Percentiles rank a stretch among this genome's conserved stretches.
Evolutionary conservation across 305 asterid species (phyloP).

Genomic region (Solanum hybrid): DNA sequence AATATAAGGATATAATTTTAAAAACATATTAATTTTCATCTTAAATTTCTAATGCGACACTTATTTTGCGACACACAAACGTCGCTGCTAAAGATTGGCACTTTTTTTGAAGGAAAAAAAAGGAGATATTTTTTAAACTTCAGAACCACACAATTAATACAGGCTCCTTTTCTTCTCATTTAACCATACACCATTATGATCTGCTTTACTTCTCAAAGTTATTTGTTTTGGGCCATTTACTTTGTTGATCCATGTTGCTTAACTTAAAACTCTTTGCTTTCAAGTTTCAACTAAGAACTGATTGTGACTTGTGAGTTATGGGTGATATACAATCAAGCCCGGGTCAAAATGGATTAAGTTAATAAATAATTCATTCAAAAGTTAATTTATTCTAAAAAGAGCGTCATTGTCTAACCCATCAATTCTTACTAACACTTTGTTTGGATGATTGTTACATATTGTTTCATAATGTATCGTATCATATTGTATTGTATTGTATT

Average conservation of each 20-base stretch:
- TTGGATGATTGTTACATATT: not conserved
- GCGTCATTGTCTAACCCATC: accelerated
- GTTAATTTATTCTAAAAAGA: not conserved
- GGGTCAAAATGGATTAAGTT: not conserved
- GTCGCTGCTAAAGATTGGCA: not conserved
- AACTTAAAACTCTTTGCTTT: not conserved
- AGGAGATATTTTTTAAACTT: not conserved
- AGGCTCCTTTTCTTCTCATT: not conserved
- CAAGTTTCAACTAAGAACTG: not conserved
- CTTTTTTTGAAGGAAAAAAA: too few species aligned
- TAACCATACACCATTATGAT: not conserved
- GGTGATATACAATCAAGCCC: not conserved
- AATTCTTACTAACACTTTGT: not conserved
- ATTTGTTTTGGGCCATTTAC: not conserved
- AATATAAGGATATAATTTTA: too few species aligned
- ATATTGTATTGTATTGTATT: too few species aligned
- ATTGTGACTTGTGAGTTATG: not conserved
- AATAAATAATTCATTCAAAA: not conserved
- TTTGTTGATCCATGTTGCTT: not conserved
- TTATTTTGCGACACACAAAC: not conserved
- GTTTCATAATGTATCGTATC: not conserved
- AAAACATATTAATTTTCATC: not conserved
- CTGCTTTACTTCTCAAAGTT: not conserved
- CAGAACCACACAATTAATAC: not conserved
- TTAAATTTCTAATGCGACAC: not conserved